These are phyloP conservation scores for Fusarium illudens DNA, from an alignment of 2,329 filamentous ascomycete species.

Conservation along the genomic window DNA sequence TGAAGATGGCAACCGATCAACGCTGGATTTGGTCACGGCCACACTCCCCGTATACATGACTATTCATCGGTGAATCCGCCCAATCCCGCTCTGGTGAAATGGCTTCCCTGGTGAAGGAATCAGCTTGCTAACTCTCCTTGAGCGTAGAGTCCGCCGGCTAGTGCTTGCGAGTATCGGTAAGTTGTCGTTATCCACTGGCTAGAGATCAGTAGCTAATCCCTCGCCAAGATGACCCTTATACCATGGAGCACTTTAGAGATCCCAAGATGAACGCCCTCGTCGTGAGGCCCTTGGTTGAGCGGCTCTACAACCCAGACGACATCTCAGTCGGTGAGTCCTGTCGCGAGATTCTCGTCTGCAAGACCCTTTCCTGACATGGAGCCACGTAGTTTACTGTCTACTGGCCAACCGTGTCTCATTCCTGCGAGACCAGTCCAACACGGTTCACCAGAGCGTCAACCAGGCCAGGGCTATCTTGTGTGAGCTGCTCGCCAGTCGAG, in stretches of 20 bases:
- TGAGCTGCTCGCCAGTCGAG: constrained; percentile 72
- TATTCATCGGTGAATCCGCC: constrained; percentile 40
- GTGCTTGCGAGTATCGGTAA: constrained; percentile 42
- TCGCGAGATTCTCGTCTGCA: not conserved
- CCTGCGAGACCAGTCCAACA: constrained; percentile 70
- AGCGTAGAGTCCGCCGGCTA: constrained; percentile 42
- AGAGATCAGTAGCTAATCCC: constrained; percentile 6
- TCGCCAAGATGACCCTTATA: constrained; percentile 52
- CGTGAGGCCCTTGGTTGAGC: constrained; percentile 73
- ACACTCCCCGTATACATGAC: constrained; percentile 42
- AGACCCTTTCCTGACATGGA: constrained; percentile 1
- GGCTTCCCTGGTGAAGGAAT: not conserved
- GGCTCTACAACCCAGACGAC: constrained; percentile 71
- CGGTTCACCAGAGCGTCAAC: constrained; percentile 75
- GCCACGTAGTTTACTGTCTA: constrained; percentile 69
- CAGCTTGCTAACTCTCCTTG: constrained; percentile 38
- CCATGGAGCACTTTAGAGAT: constrained; percentile 69
- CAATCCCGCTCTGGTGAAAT: not conserved
- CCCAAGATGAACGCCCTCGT: constrained; percentile 73
- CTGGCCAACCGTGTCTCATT: constrained; percentile 77
- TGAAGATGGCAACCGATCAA: constrained; percentile 36
- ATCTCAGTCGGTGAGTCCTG: constrained; percentile 64
- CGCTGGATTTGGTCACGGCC: constrained; percentile 34
- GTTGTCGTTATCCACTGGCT: not conserved
- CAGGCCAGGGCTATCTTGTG: constrained; percentile 73